Evolutionary conservation across 2,329 filamentous ascomycete species (phyloP), one percentile per base, ranked within the genome.

Genomic region (Ustulina deusta): DNA sequence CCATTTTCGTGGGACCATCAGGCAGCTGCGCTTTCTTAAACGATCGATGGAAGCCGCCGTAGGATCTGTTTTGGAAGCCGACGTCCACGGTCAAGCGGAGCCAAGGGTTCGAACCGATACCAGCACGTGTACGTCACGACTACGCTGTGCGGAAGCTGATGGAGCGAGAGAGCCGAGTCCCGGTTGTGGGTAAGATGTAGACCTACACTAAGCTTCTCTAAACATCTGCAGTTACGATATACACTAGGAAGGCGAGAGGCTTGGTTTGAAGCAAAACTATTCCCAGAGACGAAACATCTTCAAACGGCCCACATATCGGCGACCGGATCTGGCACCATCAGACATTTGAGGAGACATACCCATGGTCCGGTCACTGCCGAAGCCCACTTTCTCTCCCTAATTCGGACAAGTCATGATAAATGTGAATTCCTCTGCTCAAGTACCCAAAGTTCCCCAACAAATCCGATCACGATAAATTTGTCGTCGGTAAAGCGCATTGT

Each of bases 261-360:
- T 63, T 49, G 29, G 49, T n/a, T 58, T 20, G 32, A 67, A 55
- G 62, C 57, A 49, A 69, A 58, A 40, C 42, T n/a, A 27, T 36
- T 55, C 52, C 32, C n/a, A 58, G 40, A 51, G 63, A 56, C 63
- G 66, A 69, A 69, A 69, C 66, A 66, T 60, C 59, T 66, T 66
- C 63, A 69, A 66, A 69, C 63, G 66, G 57, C 63, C 66, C 63
- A 66, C 66, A 63, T 51, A 66, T 66, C 54, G 48, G 66, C 63
- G 63, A 66, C 63, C 66, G 63, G 63, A 69, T 66, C 66, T 17
- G 54, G n/a, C 49, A 63, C 42, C 17, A 66, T 46, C 63, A 69
- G 59, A 69, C 59, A 69, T 69, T 60, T 32, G 59, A 66, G 66
- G 64, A 65, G 60, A 58, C 56, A 61, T 51, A 66, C 59, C 58